Percentiles rank a stretch among this genome's conserved stretches.
phyloP scores from a whole-genome alignment of 192 early-diverging fungal genomes.

The Glomus cerebriforme region DNA sequence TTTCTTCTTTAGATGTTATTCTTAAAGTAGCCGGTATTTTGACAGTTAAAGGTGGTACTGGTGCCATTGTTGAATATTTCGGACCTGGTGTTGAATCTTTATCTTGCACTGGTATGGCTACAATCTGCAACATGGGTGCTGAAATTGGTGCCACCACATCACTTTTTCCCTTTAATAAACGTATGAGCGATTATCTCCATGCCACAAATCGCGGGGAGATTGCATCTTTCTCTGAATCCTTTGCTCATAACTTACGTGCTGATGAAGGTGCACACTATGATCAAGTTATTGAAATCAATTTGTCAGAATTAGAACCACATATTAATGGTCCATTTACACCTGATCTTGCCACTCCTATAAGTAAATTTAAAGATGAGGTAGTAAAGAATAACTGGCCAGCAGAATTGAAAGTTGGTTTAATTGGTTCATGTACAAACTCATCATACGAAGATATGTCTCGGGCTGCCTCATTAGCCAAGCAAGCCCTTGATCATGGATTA shows the following conservation, averaged over 20 bases:
- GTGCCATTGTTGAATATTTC: slow-evolving; percentile 97
- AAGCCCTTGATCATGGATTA: slow-evolving; percentile 79
- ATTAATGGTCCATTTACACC: slow-evolving; percentile 98
- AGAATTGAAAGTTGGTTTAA: slow-evolving; percentile 88
- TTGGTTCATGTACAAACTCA: slow-evolving; percentile 98
- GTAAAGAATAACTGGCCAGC: slow-evolving; percentile 85
- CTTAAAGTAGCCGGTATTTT: slow-evolving; percentile 92
- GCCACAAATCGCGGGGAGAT: slow-evolving; percentile 82
- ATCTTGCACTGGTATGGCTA: slow-evolving; percentile 98
- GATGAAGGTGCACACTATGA: slow-evolving; percentile 91
- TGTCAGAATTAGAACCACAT: slow-evolving; percentile 91
- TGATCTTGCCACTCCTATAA: slow-evolving; percentile 91
- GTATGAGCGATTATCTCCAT: slow-evolving; percentile 89
- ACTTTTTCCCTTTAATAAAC: slow-evolving; percentile 90
- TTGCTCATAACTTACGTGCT: slow-evolving; percentile 86
- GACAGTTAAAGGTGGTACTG: slow-evolving; percentile 97
- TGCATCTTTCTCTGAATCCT: slow-evolving; percentile 77
- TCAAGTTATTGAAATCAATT: slow-evolving; percentile 92
- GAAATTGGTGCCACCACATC: slow-evolving; percentile 98
- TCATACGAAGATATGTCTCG: slow-evolving; percentile 98
- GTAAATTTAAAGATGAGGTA: slow-evolving; percentile 89
- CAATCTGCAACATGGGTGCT: slow-evolving; percentile 99
- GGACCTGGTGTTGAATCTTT: slow-evolving; percentile 91
- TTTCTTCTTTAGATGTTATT: slow-evolving; percentile 72
- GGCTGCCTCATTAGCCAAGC: slow-evolving; percentile 84